Conservation (phyloP, 176 grass and related monocot genomes). For the Oryza glaberrima region DNA sequence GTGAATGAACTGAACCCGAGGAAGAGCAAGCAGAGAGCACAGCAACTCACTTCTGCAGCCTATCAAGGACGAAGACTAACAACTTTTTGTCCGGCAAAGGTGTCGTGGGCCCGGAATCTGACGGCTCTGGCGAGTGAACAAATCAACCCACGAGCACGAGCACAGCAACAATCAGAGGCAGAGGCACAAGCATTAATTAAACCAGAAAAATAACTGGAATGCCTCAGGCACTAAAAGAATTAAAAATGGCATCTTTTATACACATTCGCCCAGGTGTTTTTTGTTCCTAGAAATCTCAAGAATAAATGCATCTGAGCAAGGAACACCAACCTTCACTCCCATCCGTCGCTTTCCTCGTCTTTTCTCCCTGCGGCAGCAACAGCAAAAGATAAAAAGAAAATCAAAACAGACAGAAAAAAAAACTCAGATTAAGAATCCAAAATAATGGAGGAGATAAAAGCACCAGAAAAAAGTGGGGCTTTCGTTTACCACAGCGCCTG, state of each 20-base stretch:
- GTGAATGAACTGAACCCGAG: not conserved
- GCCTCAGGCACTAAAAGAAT: constrained; percentile 35
- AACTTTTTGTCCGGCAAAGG: constrained; percentile 99
- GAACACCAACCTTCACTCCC: constrained; percentile 74
- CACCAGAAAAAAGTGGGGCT: constrained; percentile 46
- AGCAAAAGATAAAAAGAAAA: constrained; percentile 32
- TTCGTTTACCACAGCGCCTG: constrained; percentile 49
- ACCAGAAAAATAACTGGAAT: constrained; percentile 42
- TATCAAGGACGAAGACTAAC: constrained; percentile 91
- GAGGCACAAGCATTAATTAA: constrained; percentile 49
- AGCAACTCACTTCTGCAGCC: constrained; percentile 95
- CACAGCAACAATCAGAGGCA: constrained; percentile 39
- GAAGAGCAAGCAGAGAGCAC: constrained; percentile 28
- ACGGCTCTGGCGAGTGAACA: constrained; percentile 55
- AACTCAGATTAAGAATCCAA: constrained; percentile 31
- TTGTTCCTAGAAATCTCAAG: constrained; percentile 36
- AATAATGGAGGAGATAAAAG: constrained; percentile 28
- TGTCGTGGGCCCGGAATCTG: constrained; percentile 91
- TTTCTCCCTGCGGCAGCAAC: constrained; percentile 52
- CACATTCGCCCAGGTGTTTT: constrained; percentile 32
- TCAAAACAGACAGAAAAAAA: constrained; percentile 12
- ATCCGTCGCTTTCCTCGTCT: constrained; percentile 88
- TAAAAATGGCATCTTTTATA: constrained; percentile 52
- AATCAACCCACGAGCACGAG: constrained; percentile 44
- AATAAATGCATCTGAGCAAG: constrained; percentile 59